Percentiles rank a stretch among this genome's conserved stretches.
phyloP scores from a whole-genome alignment of 1,139 yeast genomes.

The Geotrichum australiense region DNA sequence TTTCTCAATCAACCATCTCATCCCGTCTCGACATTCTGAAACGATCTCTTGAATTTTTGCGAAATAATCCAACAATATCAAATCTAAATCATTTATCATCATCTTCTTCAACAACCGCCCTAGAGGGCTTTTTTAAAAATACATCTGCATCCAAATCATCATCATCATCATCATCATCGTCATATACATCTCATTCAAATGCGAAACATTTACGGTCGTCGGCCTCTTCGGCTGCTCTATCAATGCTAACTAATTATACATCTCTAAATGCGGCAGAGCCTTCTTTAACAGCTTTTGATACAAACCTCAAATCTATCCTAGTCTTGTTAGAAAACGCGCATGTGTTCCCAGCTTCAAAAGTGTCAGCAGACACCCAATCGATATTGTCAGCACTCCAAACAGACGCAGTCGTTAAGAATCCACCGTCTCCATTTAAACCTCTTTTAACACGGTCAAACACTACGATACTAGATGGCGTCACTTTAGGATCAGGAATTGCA shows the following conservation, averaged over 20 bases:
- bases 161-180: too few species aligned
- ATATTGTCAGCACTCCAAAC: conserved; percentile 11
- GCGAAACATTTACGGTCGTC: conserved; percentile 24
- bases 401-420: conserved; percentile 1
- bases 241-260: conserved; percentile 25
- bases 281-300: conserved; percentile 19
- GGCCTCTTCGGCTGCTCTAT: conserved; percentile 28
- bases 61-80: conserved; percentile 42
- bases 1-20: conserved; percentile 74
- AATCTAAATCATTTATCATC: conserved; percentile 15
- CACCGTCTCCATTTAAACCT: conserved; percentile 9
- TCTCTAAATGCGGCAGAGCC: conserved; percentile 18
- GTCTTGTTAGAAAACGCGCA: conserved; percentile 22
- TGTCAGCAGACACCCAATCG: conserved; percentile 7
- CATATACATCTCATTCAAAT: too few species aligned
- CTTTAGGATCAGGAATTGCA: conserved; percentile 3
- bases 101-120: conserved; percentile 18
- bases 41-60: conserved; percentile 63
- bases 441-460: conserved; percentile 12
- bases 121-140: conserved; percentile 17
- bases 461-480: conserved; percentile 6
- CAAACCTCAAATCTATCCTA: conserved; percentile 22
- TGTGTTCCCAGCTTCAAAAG: conserved; percentile 13
- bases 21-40: conserved; percentile 67
- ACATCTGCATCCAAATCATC: conserved; percentile 5